phyloP scores from a whole-genome alignment of 331 rosid genomes.

The Telfairia occidentalis region DNA sequence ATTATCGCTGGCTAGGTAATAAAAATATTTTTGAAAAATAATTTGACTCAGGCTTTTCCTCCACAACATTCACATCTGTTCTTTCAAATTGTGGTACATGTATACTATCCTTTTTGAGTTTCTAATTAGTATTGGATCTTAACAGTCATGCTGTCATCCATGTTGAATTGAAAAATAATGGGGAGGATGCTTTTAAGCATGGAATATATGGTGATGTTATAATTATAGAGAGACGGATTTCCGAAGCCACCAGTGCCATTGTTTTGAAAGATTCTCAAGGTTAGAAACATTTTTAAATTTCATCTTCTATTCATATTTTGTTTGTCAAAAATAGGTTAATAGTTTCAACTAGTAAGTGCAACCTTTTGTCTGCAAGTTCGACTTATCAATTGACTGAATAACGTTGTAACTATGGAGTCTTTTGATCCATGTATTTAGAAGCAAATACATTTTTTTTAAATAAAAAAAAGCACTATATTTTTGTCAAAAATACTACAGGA shows the following conservation, averaged over 20 bases:
- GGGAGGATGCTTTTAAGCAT: slow-evolving; percentile 89
- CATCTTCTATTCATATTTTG: background rate
- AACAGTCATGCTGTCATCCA: slow-evolving; percentile 61
- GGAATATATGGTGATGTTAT: slow-evolving; percentile 55
- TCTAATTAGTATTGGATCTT: slow-evolving; percentile 18
- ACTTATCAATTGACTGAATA: background rate
- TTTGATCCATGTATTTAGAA: background rate
- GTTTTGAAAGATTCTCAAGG: slow-evolving; percentile 70
- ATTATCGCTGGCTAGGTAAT: background rate
- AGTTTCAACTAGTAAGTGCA: background rate
- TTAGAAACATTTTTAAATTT: slow-evolving; percentile 14
- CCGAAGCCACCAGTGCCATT: slow-evolving; percentile 44
- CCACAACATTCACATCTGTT: background rate
- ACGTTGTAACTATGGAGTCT: background rate
- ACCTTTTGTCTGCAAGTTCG: background rate
- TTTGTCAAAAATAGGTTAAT: background rate
- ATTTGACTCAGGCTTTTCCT: background rate
- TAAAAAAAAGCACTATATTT: no score
- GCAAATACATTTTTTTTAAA: slow-evolving; percentile 5
- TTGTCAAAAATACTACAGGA: background rate
- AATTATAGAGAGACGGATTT: slow-evolving; percentile 60
- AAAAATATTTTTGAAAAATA: background rate
- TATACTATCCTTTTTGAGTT: background rate
- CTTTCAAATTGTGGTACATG: background rate
- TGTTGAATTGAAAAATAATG: slow-evolving; percentile 68